Evolutionary conservation across 768 basidiomycete species (phyloP).

Genomic region (Lentinula guzmanii): DNA sequence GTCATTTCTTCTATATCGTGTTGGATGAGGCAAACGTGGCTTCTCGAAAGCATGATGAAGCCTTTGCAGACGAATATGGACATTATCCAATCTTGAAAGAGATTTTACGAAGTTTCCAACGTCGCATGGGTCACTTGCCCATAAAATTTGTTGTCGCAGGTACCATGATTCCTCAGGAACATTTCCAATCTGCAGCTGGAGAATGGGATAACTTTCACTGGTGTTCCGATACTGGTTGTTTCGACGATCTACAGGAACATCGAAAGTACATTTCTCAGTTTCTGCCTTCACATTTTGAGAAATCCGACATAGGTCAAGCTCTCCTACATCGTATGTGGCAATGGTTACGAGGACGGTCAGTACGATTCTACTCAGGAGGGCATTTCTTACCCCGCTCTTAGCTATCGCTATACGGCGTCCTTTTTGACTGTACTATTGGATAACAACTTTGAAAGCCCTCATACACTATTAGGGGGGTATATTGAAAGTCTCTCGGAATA

Average conservation of each 20-base stretch:
- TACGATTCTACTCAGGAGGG: background rate
- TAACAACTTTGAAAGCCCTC: background rate
- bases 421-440: background rate
- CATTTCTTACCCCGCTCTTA: background rate
- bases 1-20: background rate
- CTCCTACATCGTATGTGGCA: constrained; percentile 8
- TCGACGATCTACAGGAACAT: constrained; percentile 2
- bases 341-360: constrained; percentile 11
- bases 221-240: constrained; percentile 7
- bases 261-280: background rate
- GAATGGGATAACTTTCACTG: constrained; percentile 7
- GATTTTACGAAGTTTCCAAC: background rate
- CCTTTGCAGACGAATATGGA: background rate
- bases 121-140: background rate
- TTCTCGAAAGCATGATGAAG: background rate
- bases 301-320: background rate
- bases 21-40: constrained; percentile 5
- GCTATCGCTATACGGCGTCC: background rate
- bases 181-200: background rate
- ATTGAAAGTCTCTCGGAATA: background rate
- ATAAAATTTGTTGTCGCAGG: constrained; percentile 1
- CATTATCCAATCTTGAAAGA: constrained; percentile 5
- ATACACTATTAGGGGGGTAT: background rate
- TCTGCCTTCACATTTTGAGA: constrained; percentile 1
- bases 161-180: background rate